Conservation (phyloP, 1,139 yeast genomes). For the Taphrina wiesneri region DNA sequence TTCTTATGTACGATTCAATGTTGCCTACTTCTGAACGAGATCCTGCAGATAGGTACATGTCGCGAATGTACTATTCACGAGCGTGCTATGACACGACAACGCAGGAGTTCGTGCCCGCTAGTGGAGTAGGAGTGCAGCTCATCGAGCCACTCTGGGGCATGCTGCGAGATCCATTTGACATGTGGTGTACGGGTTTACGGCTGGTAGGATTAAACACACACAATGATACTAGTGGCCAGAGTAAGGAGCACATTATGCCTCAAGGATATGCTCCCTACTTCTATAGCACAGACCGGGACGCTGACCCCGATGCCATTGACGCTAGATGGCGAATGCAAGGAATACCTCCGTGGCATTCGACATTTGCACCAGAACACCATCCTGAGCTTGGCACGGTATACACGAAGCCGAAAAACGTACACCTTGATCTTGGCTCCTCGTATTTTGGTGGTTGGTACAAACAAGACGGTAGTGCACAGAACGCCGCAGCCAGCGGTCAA, state of each 20-base stretch:
- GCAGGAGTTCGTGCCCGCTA: background rate
- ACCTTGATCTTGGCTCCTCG: slow-evolving; percentile 28
- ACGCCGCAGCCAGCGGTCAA: slow-evolving; percentile 17
- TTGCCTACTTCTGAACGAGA: background rate
- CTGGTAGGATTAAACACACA: background rate
- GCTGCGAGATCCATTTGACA: slow-evolving; percentile 29
- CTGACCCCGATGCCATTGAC: background rate
- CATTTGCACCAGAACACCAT: background rate
- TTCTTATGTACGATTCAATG: slow-evolving; percentile 9
- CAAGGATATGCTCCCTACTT: slow-evolving; percentile 26
- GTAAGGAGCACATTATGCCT: slow-evolving; percentile 21
- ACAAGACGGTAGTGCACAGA: background rate
- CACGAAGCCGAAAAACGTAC: slow-evolving; percentile 2
- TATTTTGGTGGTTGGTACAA: slow-evolving; percentile 27
- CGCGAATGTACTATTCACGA: slow-evolving; percentile 22
- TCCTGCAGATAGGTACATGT: slow-evolving; percentile 12
- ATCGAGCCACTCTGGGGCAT: slow-evolving; percentile 33
- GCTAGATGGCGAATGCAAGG: slow-evolving; percentile 19
- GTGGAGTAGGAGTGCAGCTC: slow-evolving; percentile 23
- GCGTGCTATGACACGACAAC: slow-evolving; percentile 2
- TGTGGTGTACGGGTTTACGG: slow-evolving; percentile 1
- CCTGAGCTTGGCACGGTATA: slow-evolving; percentile 6
- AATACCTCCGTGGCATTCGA: slow-evolving; percentile 29
- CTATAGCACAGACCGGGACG: slow-evolving; percentile 2
- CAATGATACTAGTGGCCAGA: background rate